Percentiles rank a stretch among this genome's conserved stretches.
phyloP scores from a whole-genome alignment of 2,329 filamentous ascomycete species.

The Huntiella bhutanensis region DNA sequence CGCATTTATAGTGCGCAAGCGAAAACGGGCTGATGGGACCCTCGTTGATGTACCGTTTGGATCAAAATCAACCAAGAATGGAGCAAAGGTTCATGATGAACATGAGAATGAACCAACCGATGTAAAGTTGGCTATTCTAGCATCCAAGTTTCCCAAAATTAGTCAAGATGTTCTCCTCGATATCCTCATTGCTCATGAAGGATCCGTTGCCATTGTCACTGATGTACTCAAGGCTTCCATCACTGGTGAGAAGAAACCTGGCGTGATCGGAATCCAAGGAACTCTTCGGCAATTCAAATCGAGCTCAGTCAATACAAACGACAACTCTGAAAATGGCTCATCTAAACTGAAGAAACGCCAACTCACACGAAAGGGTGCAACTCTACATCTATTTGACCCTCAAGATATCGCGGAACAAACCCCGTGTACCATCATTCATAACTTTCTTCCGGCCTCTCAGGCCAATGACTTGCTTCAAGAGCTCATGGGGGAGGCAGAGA shows the following conservation, averaged over 20 bases:
- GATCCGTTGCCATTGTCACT: constrained; percentile 40
- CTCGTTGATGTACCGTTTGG: constrained; percentile 12
- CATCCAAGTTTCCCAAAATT: constrained; percentile 51
- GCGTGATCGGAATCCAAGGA: constrained; percentile 35
- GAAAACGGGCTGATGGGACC: constrained; percentile 22
- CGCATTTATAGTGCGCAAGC: constrained; percentile 36
- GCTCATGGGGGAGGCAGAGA: constrained; percentile 51
- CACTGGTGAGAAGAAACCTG: background rate
- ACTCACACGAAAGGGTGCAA: constrained; percentile 35
- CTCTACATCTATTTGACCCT: constrained; percentile 66
- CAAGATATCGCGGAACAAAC: constrained; percentile 66
- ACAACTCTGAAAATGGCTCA: constrained; percentile 16
- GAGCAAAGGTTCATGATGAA: constrained; percentile 12
- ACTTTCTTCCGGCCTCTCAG: constrained; percentile 55
- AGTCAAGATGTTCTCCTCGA: constrained; percentile 56
- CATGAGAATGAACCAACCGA: constrained; percentile 64
- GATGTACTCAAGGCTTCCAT: constrained; percentile 19
- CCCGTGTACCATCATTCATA: constrained; percentile 80
- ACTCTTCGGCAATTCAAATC: constrained; percentile 37
- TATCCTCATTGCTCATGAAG: constrained; percentile 56
- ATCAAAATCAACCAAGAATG: background rate
- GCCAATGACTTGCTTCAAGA: constrained; percentile 60
- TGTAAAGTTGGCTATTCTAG: constrained; percentile 66
- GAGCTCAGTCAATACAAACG: background rate
- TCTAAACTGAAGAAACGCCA: background rate